Base-by-base conservation (phyloP, 1,284 basidiomycete species). In the Limonomyces culmigenus region DNA sequence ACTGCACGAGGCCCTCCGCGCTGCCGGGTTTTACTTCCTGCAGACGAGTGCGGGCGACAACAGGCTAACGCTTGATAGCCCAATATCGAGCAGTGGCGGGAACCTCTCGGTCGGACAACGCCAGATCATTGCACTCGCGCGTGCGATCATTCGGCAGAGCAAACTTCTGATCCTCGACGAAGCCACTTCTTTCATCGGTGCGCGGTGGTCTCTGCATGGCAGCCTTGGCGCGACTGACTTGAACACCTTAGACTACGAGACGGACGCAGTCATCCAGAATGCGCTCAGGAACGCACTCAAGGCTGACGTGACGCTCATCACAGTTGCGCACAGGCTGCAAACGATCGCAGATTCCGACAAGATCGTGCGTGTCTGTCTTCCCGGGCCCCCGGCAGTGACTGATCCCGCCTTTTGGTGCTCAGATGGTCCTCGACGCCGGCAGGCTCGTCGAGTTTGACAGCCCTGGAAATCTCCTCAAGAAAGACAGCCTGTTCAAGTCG, bases 261-360 rank as follows among this genome's bases (percentile, higher is more conserved):
- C 70, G 3, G 70, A 75, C 41, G 42, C 63, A 0, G 53, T 70
- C 41, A 74, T 76, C 34, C 73, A 77, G 50, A 52, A 55, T 1
- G 68, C 71, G 4, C 55, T 76, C 29, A 58, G 71, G 5, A 60
- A 58, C 33, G 64, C 68, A 43, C 58, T 77, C 19, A 58, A 53
- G 8, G 50, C 56, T 3, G 30, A 32, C 16, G 30, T 32, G 10
- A 32, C 30, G 30, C 10, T 32, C 6, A 13, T 32, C 30, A 32
- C 30, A 11, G 16, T 32, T 32, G 30, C 30, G 30, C 30, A 32
- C 16, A 8, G 30, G 16, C 30, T 32, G 6, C 30, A 27, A 16
- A 32, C 30, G 6, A 17, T 32, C 8, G 16, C 16, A 15, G 30
- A 32, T 15, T 32, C 8, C 30, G 30, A 32, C 15, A 32, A 11